Evolutionary conservation across 2,329 filamentous ascomycete genomes (phyloP), one percentile per base, ranked within the genome.

Genomic region (Diaporthe sp.): DNA sequence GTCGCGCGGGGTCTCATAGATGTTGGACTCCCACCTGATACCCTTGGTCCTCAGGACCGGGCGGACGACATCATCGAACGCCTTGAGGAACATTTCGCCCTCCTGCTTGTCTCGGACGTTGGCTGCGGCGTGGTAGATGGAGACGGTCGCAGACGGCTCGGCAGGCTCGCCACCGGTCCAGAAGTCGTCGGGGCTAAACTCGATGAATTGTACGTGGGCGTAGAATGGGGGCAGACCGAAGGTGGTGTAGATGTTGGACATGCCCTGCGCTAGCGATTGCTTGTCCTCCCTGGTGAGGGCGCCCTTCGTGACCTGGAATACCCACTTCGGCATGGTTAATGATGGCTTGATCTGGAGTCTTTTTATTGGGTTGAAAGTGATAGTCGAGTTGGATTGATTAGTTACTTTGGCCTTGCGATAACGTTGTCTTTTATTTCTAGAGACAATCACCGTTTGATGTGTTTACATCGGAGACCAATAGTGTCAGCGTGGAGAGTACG

Each of bases 321-420:
- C 51, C 51, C 51, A 55, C 51, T 55, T 55, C n/a, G 51, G 51
- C 51, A 55, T 55, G 51, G 31, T 55, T 55, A 25, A 31, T 55
- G 25, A 55, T 55, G 12, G 12, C 5, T 55, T 2, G 5, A 12
- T 28, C 10, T 55, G 6, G 13, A 31, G 4, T 31, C 13, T 31
- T 28, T 25, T 31, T 13, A 13, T 31, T 4, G 13, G 25, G 8
- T 55, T 55, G 51, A 55, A 31, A 55, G 5, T 55, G 25, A 19
- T 53, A 13, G 4, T 55, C 19, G 51, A 8, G 6, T 55, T 55
- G 25, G 22, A 15, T 17, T 55, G 51, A 31, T 55, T 55, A 25
- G 6, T 28, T 31, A 5, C 31, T 55, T 31, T 31, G 13, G 51
- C 10, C 19, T 17, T 7, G 13, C 25, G 15, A 28, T 3, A 28